These are phyloP conservation scores for Podospora conica DNA, from an alignment of 495 filamentous ascomycete genomes.

Conservation along the genomic window DNA sequence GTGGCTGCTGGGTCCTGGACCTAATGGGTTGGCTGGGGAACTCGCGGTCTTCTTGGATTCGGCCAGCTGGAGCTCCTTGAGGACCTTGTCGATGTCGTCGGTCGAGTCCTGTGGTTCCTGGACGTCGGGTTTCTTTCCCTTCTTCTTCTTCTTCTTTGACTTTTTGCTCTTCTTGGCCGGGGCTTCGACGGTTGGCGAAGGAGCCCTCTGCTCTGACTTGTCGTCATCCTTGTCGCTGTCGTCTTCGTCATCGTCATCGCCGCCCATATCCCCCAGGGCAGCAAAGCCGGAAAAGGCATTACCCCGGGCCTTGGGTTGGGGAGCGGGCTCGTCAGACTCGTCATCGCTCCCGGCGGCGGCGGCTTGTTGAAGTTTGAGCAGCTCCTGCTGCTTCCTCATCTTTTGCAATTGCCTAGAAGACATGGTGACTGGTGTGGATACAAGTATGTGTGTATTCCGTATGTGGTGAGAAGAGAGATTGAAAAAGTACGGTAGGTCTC, in stretches of 20 bases:
- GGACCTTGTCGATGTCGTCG: conserved; percentile 80
- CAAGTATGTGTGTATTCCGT: neutral
- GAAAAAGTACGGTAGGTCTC: too few relatives aligned
- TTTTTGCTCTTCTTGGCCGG: conserved; percentile 48
- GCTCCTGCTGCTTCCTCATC: conserved; percentile 64
- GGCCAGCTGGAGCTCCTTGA: conserved; percentile 55
- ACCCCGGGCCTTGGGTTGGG: conserved; percentile 31
- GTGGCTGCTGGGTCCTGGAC: neutral
- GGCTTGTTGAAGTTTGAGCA: conserved; percentile 31
- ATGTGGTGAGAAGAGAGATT: neutral
- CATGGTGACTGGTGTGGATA: conserved; percentile 42
- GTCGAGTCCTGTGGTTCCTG: conserved; percentile 31
- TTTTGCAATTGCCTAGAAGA: conserved; percentile 75
- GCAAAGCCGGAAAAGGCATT: conserved; percentile 47
- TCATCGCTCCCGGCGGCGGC: conserved; percentile 36
- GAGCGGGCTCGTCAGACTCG: conserved; percentile 37
- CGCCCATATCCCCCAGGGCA: conserved; percentile 37
- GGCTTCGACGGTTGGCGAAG: conserved; percentile 36
- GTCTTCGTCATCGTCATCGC: conserved; percentile 31
- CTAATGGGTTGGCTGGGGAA: neutral
- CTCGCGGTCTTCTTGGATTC: conserved; percentile 4
- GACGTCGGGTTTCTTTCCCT: conserved; percentile 32
- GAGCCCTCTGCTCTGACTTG: conserved; percentile 9
- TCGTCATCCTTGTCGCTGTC: conserved; percentile 43
- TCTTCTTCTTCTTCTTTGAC: conserved; percentile 58